Evolutionary conservation across 306 rosid genomes (phyloP).

Genomic region (Ormosia emarginata): DNA sequence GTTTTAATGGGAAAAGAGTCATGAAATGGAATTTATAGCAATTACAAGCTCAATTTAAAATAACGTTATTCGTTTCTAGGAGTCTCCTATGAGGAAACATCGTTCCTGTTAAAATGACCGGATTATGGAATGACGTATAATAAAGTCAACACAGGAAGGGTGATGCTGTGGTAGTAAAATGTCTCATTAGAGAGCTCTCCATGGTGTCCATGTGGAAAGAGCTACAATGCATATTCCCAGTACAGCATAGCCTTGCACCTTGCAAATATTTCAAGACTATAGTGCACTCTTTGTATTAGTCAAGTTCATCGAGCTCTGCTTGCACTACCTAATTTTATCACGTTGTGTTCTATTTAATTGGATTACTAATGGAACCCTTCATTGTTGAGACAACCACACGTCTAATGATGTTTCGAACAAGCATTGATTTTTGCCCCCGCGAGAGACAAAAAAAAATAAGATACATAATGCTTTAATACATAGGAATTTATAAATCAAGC

Average conservation of each 20-base stretch:
- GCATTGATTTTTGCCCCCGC: not conserved
- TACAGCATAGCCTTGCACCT: no score
- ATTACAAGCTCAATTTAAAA: not conserved
- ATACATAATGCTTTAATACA: not conserved
- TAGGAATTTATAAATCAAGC: not conserved
- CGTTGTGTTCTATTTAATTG: not conserved
- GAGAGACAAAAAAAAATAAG: not conserved
- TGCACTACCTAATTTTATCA: not conserved
- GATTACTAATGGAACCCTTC: not conserved
- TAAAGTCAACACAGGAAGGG: no score
- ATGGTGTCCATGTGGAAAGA: not conserved
- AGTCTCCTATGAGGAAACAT: not conserved
- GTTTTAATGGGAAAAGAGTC: no score
- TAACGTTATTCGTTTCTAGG: not conserved
- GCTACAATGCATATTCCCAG: no score
- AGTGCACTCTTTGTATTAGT: not conserved
- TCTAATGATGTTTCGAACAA: not conserved
- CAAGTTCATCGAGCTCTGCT: not conserved
- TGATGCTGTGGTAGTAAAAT: not conserved
- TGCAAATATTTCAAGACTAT: not conserved
- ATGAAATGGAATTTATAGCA: no score
- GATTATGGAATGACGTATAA: not conserved
- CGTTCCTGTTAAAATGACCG: not conserved
- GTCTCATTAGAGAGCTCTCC: not conserved
- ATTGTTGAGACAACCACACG: no score